Evolutionary conservation across 2,329 filamentous ascomycete genomes (phyloP), one percentile per base, ranked within the genome.

Genomic region (Blastomyces emzantsi): DNA sequence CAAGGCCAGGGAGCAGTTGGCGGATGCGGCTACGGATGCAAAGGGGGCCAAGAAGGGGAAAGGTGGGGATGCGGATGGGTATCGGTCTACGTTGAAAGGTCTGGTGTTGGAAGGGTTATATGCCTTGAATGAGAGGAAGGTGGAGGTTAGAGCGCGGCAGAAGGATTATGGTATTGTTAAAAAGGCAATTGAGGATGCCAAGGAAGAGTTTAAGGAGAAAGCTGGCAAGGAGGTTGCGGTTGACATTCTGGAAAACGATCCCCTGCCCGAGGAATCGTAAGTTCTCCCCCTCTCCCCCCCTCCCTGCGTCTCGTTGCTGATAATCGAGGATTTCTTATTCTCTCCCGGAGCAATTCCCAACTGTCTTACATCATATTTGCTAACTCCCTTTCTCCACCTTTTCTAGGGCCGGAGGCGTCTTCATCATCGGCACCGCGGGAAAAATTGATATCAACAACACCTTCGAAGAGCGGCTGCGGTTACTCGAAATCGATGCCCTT

Each of bases 381-480:
- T 71, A 63, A 68, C 62, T 28, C 19, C 22, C 49, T 36, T 30
- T 45, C 57, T 65, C 61, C 62, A 45, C 19, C 5, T 41, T 60
- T 39, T 60, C 66, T 69, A 97, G 94, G 72, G 83, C 92, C 65
- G 94, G 94, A 65, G 94, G 94, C 71, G 83, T 96, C 64, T 76
- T 85, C 64, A 86, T 99, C 68, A 79, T 96, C 63, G 91, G 92
- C 68, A 88, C 89, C 69, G 83, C 83, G 68, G 94, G 94, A 75
- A 97, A 93, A 83, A 97, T 99, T 75, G 92, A 96, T 72, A 93
- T 99, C 77, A 92, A 97, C 85, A 97, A 99, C 82, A 97, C 94
- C 63, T 90, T 97, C 70, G 94, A 97, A 75, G 90, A 96, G 75
- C 87, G 94, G 69, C 82, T 99, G 77, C 85, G 84, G 72, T 82